Percentiles rank a stretch among this genome's conserved stretches.
Evolutionary conservation across 169 alveolate genomes (phyloP).

Genomic region (Plasmodium adleri): DNA sequence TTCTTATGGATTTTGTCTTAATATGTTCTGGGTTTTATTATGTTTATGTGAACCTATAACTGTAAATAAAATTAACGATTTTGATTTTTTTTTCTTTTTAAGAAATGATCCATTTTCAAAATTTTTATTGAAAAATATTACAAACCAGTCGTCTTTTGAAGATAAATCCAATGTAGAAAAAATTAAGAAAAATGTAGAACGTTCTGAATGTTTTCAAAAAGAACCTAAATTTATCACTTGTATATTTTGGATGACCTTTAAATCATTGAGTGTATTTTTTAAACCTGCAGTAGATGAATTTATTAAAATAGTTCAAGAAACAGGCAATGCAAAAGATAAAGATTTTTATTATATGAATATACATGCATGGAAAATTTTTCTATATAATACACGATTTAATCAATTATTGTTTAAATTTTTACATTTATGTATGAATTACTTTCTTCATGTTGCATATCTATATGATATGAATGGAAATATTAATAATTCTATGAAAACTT

Average conservation of each 20-base stretch:
- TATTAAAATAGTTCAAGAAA: slow-evolving; percentile 77
- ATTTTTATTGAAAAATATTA: slow-evolving; percentile 31
- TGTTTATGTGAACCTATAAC: slow-evolving; percentile 82
- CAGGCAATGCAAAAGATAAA: slow-evolving; percentile 75
- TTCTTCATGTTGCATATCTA: slow-evolving; percentile 75
- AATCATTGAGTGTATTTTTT: slow-evolving; percentile 86
- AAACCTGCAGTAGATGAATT: slow-evolving; percentile 85
- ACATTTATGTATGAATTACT: slow-evolving; percentile 76
- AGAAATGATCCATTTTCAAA: slow-evolving; percentile 67
- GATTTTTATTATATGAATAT: slow-evolving; percentile 78
- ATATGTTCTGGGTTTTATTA: slow-evolving; percentile 82
- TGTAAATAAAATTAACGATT: slow-evolving; percentile 74
- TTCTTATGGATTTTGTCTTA: slow-evolving; percentile 82
- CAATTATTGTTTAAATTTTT: slow-evolving; percentile 80
- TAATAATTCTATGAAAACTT: slow-evolving; percentile 31
- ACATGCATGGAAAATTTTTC: slow-evolving; percentile 81
- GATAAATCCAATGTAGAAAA: slow-evolving; percentile 69
- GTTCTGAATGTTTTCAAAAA: slow-evolving; percentile 64
- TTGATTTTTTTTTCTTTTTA: slow-evolving; percentile 71
- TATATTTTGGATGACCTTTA: slow-evolving; percentile 89
- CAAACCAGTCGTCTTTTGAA: slow-evolving; percentile 28
- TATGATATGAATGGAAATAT: slow-evolving; percentile 65
- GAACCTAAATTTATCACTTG: slow-evolving; percentile 88
- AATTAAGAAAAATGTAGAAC: slow-evolving; percentile 62
- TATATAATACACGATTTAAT: slow-evolving; percentile 73